Base-by-base conservation (phyloP, 306 rosid genomes). In the Begonia peltatifolia region DNA sequence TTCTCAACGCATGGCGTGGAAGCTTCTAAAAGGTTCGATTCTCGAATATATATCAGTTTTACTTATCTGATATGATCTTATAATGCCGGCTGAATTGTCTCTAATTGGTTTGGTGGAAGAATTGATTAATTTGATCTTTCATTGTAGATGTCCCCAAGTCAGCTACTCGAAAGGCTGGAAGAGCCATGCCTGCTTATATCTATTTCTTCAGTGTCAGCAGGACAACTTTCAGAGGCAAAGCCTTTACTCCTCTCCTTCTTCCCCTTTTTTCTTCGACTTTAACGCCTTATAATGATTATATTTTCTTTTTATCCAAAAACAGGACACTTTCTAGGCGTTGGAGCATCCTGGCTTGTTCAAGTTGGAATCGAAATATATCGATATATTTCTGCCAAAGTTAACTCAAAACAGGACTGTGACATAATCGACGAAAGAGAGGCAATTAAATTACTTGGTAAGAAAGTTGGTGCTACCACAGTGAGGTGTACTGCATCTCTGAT, bases 271-370 rank as follows among this genome's bases (percentile, higher is more conserved):
- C 8, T 30, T 4, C 38, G 9, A 1, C 23, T 20, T 20, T 20
- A 30, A 30, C 9, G 38, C 8, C 8, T 5, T 30, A 5, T 7
- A 30, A 30, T 20, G 23, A 20, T 30, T 30, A 30, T 30, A 30
- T 30, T 57, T 10, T 47, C 15, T 52, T 56, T 66, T 47, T 67
- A 25, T 42, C 25, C 55, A 20, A 18, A 18, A 57, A 12, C 70
- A 90, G 94, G 94, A 22, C 76, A 83, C 41, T 61, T 72, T 41
- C 77, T 90, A 59, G 97, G 87, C 55, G 63, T 76, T 61, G 75
- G 84, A 56, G 92, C 97, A 48, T 83, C 95, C 47, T 85, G 95
- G 95, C 25, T 83, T 14, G 78, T 90, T 51, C 87, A 83, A 75
- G 79, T 90, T 54, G 87, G 79, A 61, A 75, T 82, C 5, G 77